These are phyloP conservation scores for Vaccinium corymbosum DNA, from an alignment of 148 eudicot genomes.

Conservation along the genomic window DNA sequence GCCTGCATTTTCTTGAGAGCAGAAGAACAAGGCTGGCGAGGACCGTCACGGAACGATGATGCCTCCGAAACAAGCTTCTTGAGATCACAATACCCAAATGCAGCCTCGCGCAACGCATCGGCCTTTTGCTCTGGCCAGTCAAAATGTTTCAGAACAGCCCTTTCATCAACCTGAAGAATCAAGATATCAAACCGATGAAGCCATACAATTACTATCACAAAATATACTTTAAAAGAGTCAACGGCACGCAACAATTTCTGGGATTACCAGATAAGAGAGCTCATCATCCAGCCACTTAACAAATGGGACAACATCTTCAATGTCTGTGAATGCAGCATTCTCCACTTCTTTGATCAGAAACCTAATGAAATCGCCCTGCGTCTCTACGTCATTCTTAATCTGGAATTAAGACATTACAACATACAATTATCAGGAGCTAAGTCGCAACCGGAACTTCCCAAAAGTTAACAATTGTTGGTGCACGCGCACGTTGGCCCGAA, in stretches of 20 bases:
- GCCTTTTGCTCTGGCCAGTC: conserved; percentile 97
- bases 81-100: conserved; percentile 88
- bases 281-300: conserved; percentile 98
- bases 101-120: conserved; percentile 93
- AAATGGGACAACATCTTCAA: conserved; percentile 84
- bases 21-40: conserved; percentile 65
- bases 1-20: conserved; percentile 95
- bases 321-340: conserved; percentile 69
- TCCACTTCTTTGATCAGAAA: conserved; percentile 80
- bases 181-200: background rate
- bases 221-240: too few species aligned
- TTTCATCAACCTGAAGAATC: conserved; percentile 72
- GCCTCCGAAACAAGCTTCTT: conserved; percentile 86
- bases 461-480: background rate
- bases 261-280: conserved; percentile 79
- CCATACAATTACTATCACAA: background rate
- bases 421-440: background rate
- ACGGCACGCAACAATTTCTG: background rate
- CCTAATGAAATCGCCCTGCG: conserved; percentile 84
- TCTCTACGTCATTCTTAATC: conserved; percentile 91
- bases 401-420: conserved; percentile 25
- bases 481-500: too few species aligned
- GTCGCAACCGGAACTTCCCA: background rate
- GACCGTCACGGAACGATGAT: conserved; percentile 57
- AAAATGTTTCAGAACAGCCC: conserved; percentile 94